phyloP scores from a whole-genome alignment of 2,329 filamentous ascomycete genomes.

The Emmonsiellopsis sp. region DNA sequence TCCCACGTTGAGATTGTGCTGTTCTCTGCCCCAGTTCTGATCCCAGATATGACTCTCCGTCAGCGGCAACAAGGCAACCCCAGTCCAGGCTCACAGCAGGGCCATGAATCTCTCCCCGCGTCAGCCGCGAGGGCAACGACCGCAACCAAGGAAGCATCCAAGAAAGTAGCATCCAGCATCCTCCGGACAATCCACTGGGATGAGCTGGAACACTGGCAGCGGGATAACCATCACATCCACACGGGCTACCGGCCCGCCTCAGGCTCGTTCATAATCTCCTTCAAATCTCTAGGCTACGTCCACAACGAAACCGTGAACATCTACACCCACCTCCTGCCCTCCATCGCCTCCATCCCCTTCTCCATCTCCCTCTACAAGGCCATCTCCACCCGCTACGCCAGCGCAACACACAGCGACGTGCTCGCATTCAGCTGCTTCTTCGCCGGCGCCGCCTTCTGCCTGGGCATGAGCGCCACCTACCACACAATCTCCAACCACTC shows the following conservation, averaged over 20 bases:
- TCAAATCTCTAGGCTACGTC: slow-evolving; percentile 50
- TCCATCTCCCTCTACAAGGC: slow-evolving; percentile 46
- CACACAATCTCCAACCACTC: slow-evolving; percentile 84
- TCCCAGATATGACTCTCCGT: not conserved
- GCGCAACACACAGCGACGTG: slow-evolving; percentile 55
- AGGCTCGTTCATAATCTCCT: slow-evolving; percentile 50
- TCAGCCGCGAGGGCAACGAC: not conserved
- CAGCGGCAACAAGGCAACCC: not conserved
- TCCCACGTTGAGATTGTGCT: too few relatives aligned
- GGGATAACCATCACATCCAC: slow-evolving; percentile 61
- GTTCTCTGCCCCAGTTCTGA: not conserved
- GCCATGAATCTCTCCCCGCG: not conserved
- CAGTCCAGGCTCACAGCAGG: not conserved
- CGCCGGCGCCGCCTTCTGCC: slow-evolving; percentile 58
- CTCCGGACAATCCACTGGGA: slow-evolving; percentile 38
- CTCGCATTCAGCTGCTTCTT: slow-evolving; percentile 72
- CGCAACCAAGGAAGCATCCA: not conserved
- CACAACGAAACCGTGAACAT: slow-evolving; percentile 66
- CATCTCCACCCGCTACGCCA: slow-evolving; percentile 56
- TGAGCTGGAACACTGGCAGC: slow-evolving; percentile 44
- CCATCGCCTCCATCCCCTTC: slow-evolving; percentile 46
- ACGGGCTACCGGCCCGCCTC: slow-evolving; percentile 57
- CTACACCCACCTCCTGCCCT: slow-evolving; percentile 61
- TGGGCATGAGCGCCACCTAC: slow-evolving; percentile 75
- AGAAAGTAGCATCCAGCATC: slow-evolving; percentile 7